Evolutionary conservation across 768 basidiomycete genomes (phyloP).

Genomic region (Filobasidium floriforme): DNA sequence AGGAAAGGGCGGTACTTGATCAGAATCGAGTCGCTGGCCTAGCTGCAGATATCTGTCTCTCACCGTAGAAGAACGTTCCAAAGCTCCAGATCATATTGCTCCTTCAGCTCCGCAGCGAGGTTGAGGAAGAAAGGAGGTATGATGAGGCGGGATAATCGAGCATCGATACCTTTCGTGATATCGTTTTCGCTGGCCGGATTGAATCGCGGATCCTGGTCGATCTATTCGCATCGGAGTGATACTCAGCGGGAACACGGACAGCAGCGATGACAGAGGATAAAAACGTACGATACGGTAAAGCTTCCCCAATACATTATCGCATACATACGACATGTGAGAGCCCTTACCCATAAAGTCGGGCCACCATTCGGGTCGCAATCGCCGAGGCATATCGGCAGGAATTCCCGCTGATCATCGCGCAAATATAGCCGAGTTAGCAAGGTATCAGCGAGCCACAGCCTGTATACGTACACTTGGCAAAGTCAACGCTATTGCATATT

Average conservation of each 20-base stretch:
- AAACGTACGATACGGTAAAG: constrained; percentile 35
- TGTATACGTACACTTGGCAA: constrained; percentile 41
- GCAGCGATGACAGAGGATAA: too few species aligned
- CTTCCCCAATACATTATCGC: constrained; percentile 35
- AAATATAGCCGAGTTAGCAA: neutral
- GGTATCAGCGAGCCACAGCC: neutral
- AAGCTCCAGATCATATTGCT: constrained; percentile 32
- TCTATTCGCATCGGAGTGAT: constrained; percentile 25
- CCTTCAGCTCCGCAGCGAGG: constrained; percentile 35
- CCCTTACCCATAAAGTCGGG: constrained; percentile 45
- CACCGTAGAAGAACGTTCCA: constrained; percentile 37
- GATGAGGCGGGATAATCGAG: constrained; percentile 22
- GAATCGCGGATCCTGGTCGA: constrained; percentile 40
- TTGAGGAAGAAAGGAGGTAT: constrained; percentile 27
- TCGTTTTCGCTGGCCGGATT: constrained; percentile 28
- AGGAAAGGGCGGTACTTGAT: neutral
- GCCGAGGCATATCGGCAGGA: constrained; percentile 29
- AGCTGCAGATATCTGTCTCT: constrained; percentile 1
- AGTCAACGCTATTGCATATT: constrained; percentile 40
- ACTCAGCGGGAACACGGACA: too few species aligned
- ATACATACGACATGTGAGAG: constrained; percentile 28
- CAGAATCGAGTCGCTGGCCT: neutral
- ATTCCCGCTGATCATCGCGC: constrained; percentile 28
- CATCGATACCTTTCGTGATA: constrained; percentile 30
- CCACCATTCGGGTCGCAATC: constrained; percentile 31